Conservation (phyloP, 2,329 filamentous ascomycete genomes). For the Proliferodiscus dingleyae region DNA sequence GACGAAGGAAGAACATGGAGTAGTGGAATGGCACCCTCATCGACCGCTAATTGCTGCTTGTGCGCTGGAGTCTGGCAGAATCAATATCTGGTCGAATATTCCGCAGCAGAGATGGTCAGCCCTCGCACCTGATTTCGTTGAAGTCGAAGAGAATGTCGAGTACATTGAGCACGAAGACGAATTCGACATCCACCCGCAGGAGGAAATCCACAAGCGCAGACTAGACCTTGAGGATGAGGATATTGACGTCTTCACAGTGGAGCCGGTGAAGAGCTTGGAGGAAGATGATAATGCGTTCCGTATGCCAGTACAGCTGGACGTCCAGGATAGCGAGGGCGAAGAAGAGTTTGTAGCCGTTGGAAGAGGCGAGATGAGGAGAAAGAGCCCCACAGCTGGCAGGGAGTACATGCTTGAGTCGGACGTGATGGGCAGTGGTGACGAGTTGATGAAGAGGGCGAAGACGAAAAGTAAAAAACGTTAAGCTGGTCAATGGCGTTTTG, state of each 20-base stretch:
- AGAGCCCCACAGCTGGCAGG: constrained; percentile 71
- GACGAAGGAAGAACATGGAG: constrained; percentile 90
- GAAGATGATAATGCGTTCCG: constrained; percentile 61
- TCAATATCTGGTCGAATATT: constrained; percentile 94
- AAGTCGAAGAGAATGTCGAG: constrained; percentile 97
- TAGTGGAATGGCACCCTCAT: constrained; percentile 95
- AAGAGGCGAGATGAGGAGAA: constrained; percentile 78
- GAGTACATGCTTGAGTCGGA: constrained; percentile 59
- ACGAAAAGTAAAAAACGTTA: constrained; percentile 21
- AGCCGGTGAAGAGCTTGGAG: constrained; percentile 56
- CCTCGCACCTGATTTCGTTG: constrained; percentile 90
- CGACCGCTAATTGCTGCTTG: constrained; percentile 84
- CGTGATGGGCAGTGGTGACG: constrained; percentile 36
- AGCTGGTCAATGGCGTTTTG: constrained; percentile 2
- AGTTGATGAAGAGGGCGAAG: constrained; percentile 28
- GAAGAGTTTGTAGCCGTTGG: constrained; percentile 72
- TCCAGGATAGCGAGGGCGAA: constrained; percentile 91
- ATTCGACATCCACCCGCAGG: constrained; percentile 93
- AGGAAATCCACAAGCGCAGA: constrained; percentile 87
- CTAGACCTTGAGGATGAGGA: constrained; percentile 91
- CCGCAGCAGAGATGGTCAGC: constrained; percentile 97
- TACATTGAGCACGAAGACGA: constrained; percentile 95
- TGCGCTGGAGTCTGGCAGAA: constrained; percentile 84
- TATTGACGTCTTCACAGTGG: constrained; percentile 80
- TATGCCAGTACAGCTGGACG: constrained; percentile 90